A percentile compares a stretch with the other conserved stretches of the same genome.
Conservation (phyloP, 2,329 filamentous ascomycete genomes). For the Penicillium corylophilum region DNA sequence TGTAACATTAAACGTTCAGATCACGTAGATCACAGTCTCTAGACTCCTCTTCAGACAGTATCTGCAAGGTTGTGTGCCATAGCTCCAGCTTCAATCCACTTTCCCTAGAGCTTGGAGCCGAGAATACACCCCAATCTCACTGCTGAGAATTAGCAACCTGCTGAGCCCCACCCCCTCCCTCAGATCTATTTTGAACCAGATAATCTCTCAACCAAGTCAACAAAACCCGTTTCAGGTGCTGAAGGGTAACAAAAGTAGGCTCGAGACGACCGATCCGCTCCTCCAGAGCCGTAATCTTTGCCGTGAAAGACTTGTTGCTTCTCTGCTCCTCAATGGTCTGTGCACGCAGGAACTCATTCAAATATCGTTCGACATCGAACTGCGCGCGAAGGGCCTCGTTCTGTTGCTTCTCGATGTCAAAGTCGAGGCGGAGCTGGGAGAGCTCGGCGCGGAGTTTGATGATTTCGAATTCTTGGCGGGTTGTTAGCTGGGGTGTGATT, state of each 20-base stretch:
- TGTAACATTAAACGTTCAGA: not conserved
- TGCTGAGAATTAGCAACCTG: not conserved
- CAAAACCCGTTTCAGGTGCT: not conserved
- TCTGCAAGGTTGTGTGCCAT: not conserved
- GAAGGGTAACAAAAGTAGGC: not conserved
- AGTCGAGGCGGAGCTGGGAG: not conserved
- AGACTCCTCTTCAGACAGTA: not conserved
- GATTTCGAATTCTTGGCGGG: not conserved
- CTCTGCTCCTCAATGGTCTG: not conserved
- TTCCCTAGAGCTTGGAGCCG: too few relatives aligned
- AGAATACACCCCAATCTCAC: not conserved
- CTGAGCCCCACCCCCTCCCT: not conserved
- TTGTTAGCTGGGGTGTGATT: too few relatives aligned
- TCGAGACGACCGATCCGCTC: not conserved
- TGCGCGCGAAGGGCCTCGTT: not conserved
- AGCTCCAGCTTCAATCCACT: not conserved
- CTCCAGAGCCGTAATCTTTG: not conserved
- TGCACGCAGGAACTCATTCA: not conserved
- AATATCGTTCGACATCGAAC: not conserved
- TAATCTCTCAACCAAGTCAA: not conserved
- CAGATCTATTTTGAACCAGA: not conserved
- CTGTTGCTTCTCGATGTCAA: not conserved
- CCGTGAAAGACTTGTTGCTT: not conserved
- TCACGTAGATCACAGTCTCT: not conserved
- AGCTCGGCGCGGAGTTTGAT: not conserved